Evolutionary conservation across 139 green algal genomes (phyloP).

Genomic region (Axilococcus clingmanii): DNA sequence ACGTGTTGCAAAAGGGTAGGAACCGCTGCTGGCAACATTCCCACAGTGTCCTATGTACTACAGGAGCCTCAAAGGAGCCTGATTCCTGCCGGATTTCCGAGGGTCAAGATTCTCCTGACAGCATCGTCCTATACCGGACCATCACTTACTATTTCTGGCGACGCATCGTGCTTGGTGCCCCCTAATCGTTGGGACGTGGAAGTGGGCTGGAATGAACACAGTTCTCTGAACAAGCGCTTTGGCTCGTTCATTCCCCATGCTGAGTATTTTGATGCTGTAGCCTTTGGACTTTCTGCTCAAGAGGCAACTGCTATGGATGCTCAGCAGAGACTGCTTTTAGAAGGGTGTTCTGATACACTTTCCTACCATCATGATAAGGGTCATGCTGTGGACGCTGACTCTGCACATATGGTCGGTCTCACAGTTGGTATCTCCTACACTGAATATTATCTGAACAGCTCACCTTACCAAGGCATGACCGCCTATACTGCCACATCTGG

Average conservation of each 20-base stretch:
- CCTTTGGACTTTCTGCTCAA: conserved; percentile 42
- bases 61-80: too few relatives aligned
- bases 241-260: conserved; percentile 35
- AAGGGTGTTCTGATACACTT: conserved; percentile 24
- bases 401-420: conserved; percentile 3
- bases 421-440: conserved; percentile 27
- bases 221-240: conserved; percentile 27
- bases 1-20: too few relatives aligned
- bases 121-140: too few relatives aligned
- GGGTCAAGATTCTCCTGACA: too few relatives aligned
- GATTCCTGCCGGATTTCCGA: too few relatives aligned
- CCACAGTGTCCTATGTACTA: too few relatives aligned
- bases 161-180: conserved; percentile 21
- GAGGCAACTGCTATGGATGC: conserved; percentile 67
- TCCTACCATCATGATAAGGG: neutral
- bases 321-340: conserved; percentile 62
- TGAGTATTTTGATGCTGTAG: conserved; percentile 56
- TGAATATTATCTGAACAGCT: conserved; percentile 8
- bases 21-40: too few relatives aligned
- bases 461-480: conserved; percentile 1
- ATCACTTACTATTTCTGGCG: too few relatives aligned
- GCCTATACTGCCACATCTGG: conserved; percentile 31
- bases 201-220: neutral
- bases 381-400: neutral
- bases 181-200: conserved; percentile 53